Percentiles rank a stretch among this genome's conserved stretches.
Conservation (phyloP, 176 grass and related monocot genomes). For the Saccharum spontaneum region DNA sequence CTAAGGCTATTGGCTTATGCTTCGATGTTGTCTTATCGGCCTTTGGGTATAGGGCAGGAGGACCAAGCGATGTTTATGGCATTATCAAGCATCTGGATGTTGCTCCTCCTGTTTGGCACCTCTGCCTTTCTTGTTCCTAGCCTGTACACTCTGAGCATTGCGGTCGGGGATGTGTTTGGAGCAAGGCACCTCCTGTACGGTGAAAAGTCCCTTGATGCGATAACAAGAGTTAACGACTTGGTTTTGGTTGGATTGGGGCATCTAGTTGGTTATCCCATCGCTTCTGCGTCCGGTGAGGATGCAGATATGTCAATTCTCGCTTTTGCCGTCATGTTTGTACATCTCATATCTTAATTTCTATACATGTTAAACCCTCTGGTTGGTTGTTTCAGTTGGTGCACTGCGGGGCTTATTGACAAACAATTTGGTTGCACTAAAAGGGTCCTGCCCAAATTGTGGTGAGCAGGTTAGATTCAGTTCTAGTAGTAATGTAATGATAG, state of each 20-base stretch:
- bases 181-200: slow-evolving; percentile 53
- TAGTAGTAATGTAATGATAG: background rate
- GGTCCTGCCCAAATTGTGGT: slow-evolving; percentile 84
- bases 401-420: slow-evolving; percentile 66
- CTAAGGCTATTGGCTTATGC: background rate
- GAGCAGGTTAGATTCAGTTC: slow-evolving; percentile 71
- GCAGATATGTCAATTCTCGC: background rate
- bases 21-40: slow-evolving; percentile 41
- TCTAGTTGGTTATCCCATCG: slow-evolving; percentile 74
- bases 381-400: slow-evolving; percentile 59
- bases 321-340: background rate
- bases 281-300: slow-evolving; percentile 69
- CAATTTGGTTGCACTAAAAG: slow-evolving; percentile 91
- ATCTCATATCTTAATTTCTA: background rate
- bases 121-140: slow-evolving; percentile 61
- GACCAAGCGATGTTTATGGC: slow-evolving; percentile 78
- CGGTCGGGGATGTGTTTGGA: slow-evolving; percentile 43
- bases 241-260: slow-evolving; percentile 64
- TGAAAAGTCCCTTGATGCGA: slow-evolving; percentile 39
- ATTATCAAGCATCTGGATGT: slow-evolving; percentile 75
- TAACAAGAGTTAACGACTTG: slow-evolving; percentile 57
- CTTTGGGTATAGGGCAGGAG: slow-evolving; percentile 92
- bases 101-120: slow-evolving; percentile 69
- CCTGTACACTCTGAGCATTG: slow-evolving; percentile 46
- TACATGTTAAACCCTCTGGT: background rate